phyloP scores from a whole-genome alignment of 2,329 filamentous ascomycete genomes.

The Rosellinia necatrix region DNA sequence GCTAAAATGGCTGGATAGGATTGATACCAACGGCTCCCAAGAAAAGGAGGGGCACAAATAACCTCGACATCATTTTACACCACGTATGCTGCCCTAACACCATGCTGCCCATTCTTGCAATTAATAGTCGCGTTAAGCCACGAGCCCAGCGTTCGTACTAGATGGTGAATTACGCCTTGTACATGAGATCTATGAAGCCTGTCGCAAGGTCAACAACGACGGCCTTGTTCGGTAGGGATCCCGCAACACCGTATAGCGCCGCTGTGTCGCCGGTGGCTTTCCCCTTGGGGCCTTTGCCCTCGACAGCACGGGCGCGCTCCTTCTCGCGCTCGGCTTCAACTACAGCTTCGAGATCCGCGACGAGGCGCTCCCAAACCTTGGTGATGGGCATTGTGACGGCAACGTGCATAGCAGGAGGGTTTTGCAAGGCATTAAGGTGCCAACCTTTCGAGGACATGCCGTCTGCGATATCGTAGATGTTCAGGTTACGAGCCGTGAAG shows the following conservation, averaged over 20 bases:
- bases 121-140: neutral
- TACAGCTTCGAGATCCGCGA: conserved; percentile 71
- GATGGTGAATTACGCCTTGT: conserved; percentile 69
- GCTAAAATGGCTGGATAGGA: too few relatives aligned
- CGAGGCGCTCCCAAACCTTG: conserved; percentile 78
- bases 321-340: conserved; percentile 78
- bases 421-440: conserved; percentile 95
- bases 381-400: conserved; percentile 89
- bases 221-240: conserved; percentile 92
- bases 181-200: conserved; percentile 90
- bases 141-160: neutral
- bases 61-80: too few relatives aligned
- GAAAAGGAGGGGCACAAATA: too few relatives aligned
- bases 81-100: too few relatives aligned
- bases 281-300: conserved; percentile 69
- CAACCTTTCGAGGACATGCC: conserved; percentile 83
- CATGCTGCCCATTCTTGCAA: conserved; percentile 1
- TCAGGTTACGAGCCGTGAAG: conserved; percentile 80
- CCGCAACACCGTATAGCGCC: conserved; percentile 92
- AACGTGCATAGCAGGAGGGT: conserved; percentile 88
- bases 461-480: conserved; percentile 91
- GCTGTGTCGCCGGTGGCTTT: conserved; percentile 78
- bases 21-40: too few relatives aligned
- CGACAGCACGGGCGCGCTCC: conserved; percentile 71
- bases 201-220: conserved; percentile 88